A percentile compares a stretch with the other conserved stretches of the same genome.
These are phyloP conservation scores for Magnaporthiopsis poae DNA, from an alignment of 2,329 filamentous ascomycete species.

Conservation along the genomic window DNA sequence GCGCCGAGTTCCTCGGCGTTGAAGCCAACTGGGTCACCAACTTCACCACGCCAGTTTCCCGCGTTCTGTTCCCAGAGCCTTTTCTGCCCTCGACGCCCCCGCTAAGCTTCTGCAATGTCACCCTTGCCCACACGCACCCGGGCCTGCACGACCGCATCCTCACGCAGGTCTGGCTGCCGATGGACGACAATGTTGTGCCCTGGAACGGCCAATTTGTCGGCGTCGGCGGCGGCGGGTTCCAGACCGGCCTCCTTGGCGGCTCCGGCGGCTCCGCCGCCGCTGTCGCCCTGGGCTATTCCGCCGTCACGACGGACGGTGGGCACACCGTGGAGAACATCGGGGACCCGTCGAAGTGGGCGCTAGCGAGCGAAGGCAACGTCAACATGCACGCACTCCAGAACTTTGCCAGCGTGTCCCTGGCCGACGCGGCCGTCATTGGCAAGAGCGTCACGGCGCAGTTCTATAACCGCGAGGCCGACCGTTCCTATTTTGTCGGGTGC, in stretches of 20 bases:
- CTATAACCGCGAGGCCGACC: constrained; percentile 27
- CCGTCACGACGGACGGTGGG: constrained; percentile 23
- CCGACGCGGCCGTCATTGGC: constrained; percentile 26
- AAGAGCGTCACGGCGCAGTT: constrained; percentile 34
- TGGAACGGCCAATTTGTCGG: constrained; percentile 26
- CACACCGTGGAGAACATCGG: neutral
- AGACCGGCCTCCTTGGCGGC: constrained; percentile 16
- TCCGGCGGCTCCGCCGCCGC: neutral
- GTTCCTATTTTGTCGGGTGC: constrained; percentile 43
- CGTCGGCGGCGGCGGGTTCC: constrained; percentile 23
- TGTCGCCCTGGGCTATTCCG: constrained; percentile 10
- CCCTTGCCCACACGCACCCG: constrained; percentile 27
- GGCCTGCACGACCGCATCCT: constrained; percentile 24
- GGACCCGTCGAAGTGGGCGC: constrained; percentile 13
- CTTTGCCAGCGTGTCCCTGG: constrained; percentile 16
- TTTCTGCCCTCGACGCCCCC: neutral
- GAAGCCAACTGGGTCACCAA: neutral
- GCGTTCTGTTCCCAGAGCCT: neutral
- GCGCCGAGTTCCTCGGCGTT: neutral
- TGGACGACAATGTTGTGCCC: constrained; percentile 8
- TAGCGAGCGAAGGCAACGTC: constrained; percentile 17
- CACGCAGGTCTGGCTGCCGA: constrained; percentile 24
- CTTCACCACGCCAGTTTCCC: neutral
- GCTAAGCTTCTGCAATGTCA: constrained; percentile 27
- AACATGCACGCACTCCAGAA: constrained; percentile 16